Evolutionary conservation across 371 early-diverging fungal species (phyloP).

Genomic region (Fennellomyces sp.): DNA sequence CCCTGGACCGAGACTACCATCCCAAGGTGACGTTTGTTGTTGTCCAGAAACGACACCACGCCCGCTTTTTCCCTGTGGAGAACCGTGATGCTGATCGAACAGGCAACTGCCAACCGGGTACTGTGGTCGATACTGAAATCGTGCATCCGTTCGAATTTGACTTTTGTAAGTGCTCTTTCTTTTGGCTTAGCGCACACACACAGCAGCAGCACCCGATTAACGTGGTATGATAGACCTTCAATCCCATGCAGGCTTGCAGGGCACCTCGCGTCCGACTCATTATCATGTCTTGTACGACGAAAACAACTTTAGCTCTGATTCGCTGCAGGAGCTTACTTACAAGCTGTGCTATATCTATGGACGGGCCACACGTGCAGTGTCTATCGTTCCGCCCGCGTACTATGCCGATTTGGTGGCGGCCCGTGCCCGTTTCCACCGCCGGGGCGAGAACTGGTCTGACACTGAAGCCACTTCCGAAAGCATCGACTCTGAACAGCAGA

Average conservation of each 20-base stretch:
- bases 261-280: slow-evolving; percentile 90
- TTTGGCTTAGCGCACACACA: neutral
- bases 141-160: slow-evolving; percentile 89
- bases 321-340: slow-evolving; percentile 84
- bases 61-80: slow-evolving; percentile 89
- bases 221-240: slow-evolving; percentile 51
- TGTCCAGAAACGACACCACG: slow-evolving; percentile 97
- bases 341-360: slow-evolving; percentile 89
- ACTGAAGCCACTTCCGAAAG: slow-evolving; percentile 47
- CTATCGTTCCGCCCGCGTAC: slow-evolving; percentile 86
- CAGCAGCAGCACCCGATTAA: neutral
- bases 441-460: slow-evolving; percentile 54
- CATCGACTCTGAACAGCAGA: slow-evolving; percentile 41
- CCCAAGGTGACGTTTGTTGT: slow-evolving; percentile 92
- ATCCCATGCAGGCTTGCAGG: slow-evolving; percentile 90
- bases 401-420: slow-evolving; percentile 90
- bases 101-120: slow-evolving; percentile 78
- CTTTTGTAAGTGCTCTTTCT: slow-evolving; percentile 58
- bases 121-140: slow-evolving; percentile 87
- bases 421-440: slow-evolving; percentile 81
- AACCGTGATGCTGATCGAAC: slow-evolving; percentile 54
- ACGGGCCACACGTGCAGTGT: slow-evolving; percentile 81
- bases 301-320: slow-evolving; percentile 76
- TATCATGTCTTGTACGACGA: slow-evolving; percentile 91
- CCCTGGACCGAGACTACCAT: slow-evolving; percentile 68